These are phyloP conservation scores for Clonostachys sp. DNA, from an alignment of 2,329 filamentous ascomycete genomes.

Conservation along the genomic window DNA sequence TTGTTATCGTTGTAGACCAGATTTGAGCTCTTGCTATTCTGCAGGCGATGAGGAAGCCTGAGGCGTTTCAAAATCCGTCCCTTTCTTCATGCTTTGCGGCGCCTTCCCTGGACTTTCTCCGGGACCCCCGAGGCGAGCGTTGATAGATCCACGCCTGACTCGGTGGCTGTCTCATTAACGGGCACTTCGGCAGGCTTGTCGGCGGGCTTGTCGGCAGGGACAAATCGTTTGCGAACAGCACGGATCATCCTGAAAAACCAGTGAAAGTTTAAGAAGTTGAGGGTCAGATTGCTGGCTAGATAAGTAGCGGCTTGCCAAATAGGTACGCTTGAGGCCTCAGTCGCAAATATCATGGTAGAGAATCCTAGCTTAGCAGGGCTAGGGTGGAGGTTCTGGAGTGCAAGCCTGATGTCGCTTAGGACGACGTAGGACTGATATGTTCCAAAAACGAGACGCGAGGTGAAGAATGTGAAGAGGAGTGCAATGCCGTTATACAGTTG, in stretches of 20 bases:
- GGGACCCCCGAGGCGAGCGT: slow-evolving; percentile 19
- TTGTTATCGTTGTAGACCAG: no score
- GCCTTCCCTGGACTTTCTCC: slow-evolving; percentile 9
- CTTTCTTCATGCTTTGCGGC: slow-evolving; percentile 19
- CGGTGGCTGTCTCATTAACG: slow-evolving; percentile 10
- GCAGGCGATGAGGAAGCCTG: no score
- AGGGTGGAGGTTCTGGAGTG: slow-evolving; percentile 31
- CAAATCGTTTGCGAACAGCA: slow-evolving; percentile 73
- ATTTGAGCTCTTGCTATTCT: no score
- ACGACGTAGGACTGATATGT: slow-evolving; percentile 67
- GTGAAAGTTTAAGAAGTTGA: slow-evolving; percentile 76
- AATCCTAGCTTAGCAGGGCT: slow-evolving; percentile 5
- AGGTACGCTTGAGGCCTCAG: slow-evolving; percentile 49
- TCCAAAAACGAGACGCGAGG: slow-evolving; percentile 73
- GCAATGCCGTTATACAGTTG: slow-evolving; percentile 76
- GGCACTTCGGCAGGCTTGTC: slow-evolving; percentile 12
- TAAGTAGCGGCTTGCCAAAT: slow-evolving; percentile 68
- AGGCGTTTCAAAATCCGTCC: no score
- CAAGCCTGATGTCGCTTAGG: slow-evolving; percentile 64
- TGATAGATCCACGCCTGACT: slow-evolving; percentile 18
- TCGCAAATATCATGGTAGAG: slow-evolving; percentile 36
- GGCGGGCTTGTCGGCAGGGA: slow-evolving; percentile 31
- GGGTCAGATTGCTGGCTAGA: slow-evolving; percentile 62
- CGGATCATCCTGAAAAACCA: slow-evolving; percentile 88
- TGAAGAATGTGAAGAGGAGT: slow-evolving; percentile 71